These are phyloP conservation scores for Sporothrix curviconia DNA, from an alignment of 2,329 filamentous ascomycete species.

Conservation along the genomic window DNA sequence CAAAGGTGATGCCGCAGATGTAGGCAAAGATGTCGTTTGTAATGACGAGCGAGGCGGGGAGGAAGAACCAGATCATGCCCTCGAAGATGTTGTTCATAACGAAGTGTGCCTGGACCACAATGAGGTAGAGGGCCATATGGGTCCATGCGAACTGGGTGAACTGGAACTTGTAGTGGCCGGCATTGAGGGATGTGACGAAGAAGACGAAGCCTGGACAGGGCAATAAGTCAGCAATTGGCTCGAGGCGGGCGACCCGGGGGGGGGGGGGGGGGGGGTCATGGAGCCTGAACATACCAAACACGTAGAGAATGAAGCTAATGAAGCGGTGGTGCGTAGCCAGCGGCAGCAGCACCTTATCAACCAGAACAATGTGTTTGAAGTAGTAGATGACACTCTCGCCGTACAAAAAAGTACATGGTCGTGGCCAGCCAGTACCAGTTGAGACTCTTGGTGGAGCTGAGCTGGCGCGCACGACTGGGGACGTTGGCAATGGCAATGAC, in stretches of 20 bases:
- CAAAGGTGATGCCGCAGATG: constrained; percentile 94
- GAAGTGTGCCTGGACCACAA: constrained; percentile 96
- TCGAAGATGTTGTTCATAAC: constrained; percentile 99
- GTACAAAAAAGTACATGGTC: constrained; percentile 98
- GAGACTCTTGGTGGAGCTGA: constrained; percentile 89
- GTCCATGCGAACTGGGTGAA: constrained; percentile 99
- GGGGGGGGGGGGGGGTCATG: not conserved
- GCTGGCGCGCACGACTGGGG: constrained; percentile 79
- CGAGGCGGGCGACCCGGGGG: too few species aligned
- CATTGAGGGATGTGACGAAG: constrained; percentile 90
- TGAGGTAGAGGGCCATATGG: constrained; percentile 96
- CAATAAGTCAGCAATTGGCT: too few species aligned
- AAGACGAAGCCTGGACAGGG: constrained; percentile 78
- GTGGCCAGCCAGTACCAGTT: constrained; percentile 99
- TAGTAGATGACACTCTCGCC: constrained; percentile 99
- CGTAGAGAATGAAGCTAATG: constrained; percentile 97
- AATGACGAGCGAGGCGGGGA: constrained; percentile 89
- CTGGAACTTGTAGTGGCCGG: constrained; percentile 95
- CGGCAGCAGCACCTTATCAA: constrained; percentile 86
- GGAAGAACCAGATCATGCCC: constrained; percentile 99
- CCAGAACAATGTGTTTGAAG: constrained; percentile 96
- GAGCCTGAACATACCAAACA: constrained; percentile 65
- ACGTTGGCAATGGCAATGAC: constrained; percentile 97
- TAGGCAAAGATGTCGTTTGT: constrained; percentile 99
- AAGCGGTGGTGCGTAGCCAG: constrained; percentile 96